phyloP scores from a whole-genome alignment of 495 filamentous ascomycete genomes.

The Neurospora discreta region DNA sequence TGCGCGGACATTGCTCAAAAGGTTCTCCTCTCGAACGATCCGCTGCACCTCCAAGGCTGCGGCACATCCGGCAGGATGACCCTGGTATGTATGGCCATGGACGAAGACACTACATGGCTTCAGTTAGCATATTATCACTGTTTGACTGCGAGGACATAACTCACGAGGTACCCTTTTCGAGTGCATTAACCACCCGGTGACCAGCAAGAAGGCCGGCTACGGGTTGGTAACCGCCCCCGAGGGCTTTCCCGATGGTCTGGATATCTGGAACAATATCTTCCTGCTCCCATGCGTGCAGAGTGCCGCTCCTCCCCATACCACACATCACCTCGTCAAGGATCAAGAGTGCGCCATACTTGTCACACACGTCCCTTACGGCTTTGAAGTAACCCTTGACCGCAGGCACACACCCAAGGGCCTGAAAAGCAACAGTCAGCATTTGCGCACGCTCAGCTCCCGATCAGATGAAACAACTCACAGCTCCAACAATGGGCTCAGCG shows the following conservation, averaged over 20 bases:
- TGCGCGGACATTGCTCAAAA: conserved; percentile 39
- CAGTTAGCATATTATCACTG: conserved; percentile 6
- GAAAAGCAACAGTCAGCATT: background rate
- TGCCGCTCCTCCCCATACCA: conserved; percentile 61
- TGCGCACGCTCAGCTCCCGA: too few relatives aligned
- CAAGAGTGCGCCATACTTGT: conserved; percentile 61
- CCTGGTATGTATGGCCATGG: conserved; percentile 54
- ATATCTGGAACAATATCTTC: conserved; percentile 49
- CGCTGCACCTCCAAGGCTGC: conserved; percentile 49
- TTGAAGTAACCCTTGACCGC: conserved; percentile 57
- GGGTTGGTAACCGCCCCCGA: conserved; percentile 55
- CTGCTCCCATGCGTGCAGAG: conserved; percentile 56
- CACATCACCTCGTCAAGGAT: conserved; percentile 76
- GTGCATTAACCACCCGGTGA: conserved; percentile 39
- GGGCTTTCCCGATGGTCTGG: conserved; percentile 53
- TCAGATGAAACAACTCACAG: conserved; percentile 15
- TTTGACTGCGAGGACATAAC: background rate
- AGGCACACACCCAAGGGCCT: conserved; percentile 55
- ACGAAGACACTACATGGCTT: conserved; percentile 28
- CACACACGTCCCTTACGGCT: conserved; percentile 55
- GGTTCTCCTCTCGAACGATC: conserved; percentile 43
- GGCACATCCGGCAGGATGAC: conserved; percentile 48
- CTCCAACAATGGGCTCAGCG: conserved; percentile 56
- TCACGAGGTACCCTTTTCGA: conserved; percentile 47
- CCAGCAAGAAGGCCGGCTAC: conserved; percentile 49